These are phyloP conservation scores for Huntiella decipiens DNA, from an alignment of 2,329 filamentous ascomycete species.

Conservation along the genomic window DNA sequence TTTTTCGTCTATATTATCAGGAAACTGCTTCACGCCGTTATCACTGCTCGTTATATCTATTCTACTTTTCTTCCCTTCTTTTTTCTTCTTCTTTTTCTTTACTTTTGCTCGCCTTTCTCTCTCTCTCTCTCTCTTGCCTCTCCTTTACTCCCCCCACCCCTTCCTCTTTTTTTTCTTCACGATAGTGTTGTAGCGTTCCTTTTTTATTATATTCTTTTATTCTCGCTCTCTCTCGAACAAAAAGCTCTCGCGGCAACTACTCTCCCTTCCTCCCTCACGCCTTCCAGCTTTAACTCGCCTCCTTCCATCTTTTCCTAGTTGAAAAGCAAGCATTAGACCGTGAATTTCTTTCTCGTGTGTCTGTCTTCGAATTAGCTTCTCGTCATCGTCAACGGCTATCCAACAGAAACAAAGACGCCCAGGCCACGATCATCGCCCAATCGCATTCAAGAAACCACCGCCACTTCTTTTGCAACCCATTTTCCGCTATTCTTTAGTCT, in stretches of 20 bases:
- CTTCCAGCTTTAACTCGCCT: too few relatives aligned
- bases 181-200: constrained; percentile 9
- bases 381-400: too few relatives aligned
- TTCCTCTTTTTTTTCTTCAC: too few relatives aligned
- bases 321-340: constrained; percentile 13
- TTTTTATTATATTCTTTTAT: constrained; percentile 15
- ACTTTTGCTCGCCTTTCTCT: constrained; percentile 13
- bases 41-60: constrained; percentile 15
- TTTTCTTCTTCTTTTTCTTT: constrained; percentile 16
- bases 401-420: too few relatives aligned
- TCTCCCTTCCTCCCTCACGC: too few relatives aligned
- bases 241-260: too few relatives aligned
- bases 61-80: constrained; percentile 12
- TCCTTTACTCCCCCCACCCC: constrained; percentile 1
- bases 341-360: constrained; percentile 14
- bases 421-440: not conserved
- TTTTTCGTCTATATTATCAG: constrained; percentile 8
- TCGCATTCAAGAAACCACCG: not conserved
- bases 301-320: constrained; percentile 16
- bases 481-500: not conserved
- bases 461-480: not conserved
- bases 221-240: constrained; percentile 1
- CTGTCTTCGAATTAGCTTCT: not conserved
- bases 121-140: not conserved
- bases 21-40: constrained; percentile 10